Evolutionary conservation across 257 asterid species (phyloP).

Genomic region (Thymus mandschuricus): DNA sequence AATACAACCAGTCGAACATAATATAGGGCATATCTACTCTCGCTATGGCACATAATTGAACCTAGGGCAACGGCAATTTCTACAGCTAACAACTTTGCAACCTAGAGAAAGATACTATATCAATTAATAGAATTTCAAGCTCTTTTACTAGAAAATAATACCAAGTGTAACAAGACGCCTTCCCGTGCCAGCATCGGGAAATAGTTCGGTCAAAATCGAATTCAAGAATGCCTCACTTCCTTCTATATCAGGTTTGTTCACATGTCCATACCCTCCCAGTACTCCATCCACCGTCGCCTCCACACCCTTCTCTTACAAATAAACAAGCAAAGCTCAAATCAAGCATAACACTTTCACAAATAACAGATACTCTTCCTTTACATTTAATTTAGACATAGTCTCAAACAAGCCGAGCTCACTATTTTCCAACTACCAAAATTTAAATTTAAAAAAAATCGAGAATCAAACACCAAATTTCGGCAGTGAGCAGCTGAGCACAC

Average conservation of each 20-base stretch:
- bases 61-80: neutral
- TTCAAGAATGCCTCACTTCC: conserved; percentile 77
- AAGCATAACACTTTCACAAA: neutral
- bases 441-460: neutral
- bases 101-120: neutral
- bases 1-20: no score
- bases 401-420: neutral
- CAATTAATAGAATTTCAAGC: neutral
- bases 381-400: neutral
- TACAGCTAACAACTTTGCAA: neutral
- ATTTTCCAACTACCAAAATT: conserved; percentile 3
- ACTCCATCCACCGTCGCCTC: conserved; percentile 97
- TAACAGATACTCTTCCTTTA: neutral
- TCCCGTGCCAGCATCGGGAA: conserved; percentile 62
- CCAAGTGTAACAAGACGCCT: conserved; percentile 82
- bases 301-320: conserved; percentile 68
- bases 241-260: conserved; percentile 73
- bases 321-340: conserved; percentile 3
- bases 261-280: conserved; percentile 88
- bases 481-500: neutral
- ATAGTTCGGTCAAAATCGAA: conserved; percentile 64
- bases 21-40: neutral
- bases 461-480: neutral
- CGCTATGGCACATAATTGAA: neutral
- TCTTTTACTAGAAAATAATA: conserved; percentile 32